These are phyloP conservation scores for Macaranga tanarius DNA, from an alignment of 441 rosid species.

Conservation along the genomic window DNA sequence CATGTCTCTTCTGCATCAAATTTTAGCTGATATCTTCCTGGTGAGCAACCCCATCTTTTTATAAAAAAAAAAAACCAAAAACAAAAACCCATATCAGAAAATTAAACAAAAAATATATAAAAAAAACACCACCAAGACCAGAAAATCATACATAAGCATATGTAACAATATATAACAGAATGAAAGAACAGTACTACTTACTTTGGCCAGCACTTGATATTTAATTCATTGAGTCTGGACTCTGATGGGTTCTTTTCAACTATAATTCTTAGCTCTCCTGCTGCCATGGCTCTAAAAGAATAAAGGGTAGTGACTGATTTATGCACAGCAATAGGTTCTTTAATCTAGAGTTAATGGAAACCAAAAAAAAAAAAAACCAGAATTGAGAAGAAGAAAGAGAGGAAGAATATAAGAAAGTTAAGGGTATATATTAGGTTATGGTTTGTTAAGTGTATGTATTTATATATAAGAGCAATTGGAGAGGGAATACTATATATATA, in stretches of 20 bases:
- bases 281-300: constrained; percentile 3
- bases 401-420: not conserved
- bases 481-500: not conserved
- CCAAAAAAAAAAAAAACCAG: too few species aligned
- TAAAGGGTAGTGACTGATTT: too few species aligned
- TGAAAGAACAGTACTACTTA: constrained; percentile 28
- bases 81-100: not conserved
- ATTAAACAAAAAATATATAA: not conserved
- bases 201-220: constrained; percentile 98
- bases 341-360: too few species aligned
- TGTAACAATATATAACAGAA: not conserved
- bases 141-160: not conserved
- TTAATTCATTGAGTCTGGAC: constrained; percentile 58
- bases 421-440: too few species aligned
- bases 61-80: too few species aligned
- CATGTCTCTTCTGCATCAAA: constrained; percentile 94
- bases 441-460: not conserved
- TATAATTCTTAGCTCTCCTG: constrained; percentile 46
- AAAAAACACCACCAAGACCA: not conserved
- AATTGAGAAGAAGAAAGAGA: not conserved
- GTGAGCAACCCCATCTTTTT: constrained; percentile 79
- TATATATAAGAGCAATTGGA: not conserved
- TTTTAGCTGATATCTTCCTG: constrained; percentile 78
- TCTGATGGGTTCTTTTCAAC: constrained; percentile 74
- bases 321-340: too few species aligned